Evolutionary conservation across 2,329 filamentous ascomycete species (phyloP).

Genomic region (Furcasterigmium furcatum): DNA sequence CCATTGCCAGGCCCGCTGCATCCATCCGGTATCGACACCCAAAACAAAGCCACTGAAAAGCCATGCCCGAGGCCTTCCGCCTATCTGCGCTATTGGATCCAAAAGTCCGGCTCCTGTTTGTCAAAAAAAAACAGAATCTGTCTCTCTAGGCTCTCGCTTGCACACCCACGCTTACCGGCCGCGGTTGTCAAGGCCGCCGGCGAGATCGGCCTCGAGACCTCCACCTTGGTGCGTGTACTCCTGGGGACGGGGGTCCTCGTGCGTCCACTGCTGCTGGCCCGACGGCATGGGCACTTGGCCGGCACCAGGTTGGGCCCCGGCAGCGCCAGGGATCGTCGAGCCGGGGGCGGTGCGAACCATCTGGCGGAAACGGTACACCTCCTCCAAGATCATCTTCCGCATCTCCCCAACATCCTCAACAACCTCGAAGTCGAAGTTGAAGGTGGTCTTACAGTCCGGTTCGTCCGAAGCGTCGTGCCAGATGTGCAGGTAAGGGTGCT

Average conservation of each 20-base stretch:
- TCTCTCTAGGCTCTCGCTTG: conserved; percentile 6
- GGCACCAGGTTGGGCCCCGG: conserved; percentile 29
- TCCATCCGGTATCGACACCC: not conserved
- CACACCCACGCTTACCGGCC: conserved; percentile 9
- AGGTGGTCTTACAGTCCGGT: conserved; percentile 86
- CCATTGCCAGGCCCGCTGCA: too few species aligned
- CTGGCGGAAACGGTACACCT: conserved; percentile 82
- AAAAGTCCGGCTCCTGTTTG: not conserved
- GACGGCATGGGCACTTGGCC: conserved; percentile 50
- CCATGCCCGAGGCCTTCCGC: not conserved
- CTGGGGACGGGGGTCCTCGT: conserved; percentile 58
- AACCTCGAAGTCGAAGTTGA: conserved; percentile 99
- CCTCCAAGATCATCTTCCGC: conserved; percentile 96
- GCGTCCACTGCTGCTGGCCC: conserved; percentile 50
- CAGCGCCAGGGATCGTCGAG: conserved; percentile 20
- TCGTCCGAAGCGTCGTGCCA: conserved; percentile 98
- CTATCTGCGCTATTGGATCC: not conserved
- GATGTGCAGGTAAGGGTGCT: conserved; percentile 94
- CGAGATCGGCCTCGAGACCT: conserved; percentile 57
- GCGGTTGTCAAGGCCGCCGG: conserved; percentile 53
- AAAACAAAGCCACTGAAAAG: not conserved
- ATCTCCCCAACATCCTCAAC: conserved; percentile 92
- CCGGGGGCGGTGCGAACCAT: conserved; percentile 50
- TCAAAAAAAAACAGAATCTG: too few species aligned
- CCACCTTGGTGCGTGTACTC: conserved; percentile 48